Evolutionary conservation across 2,329 filamentous ascomycete genomes (phyloP).

Genomic region (Fusarium marasasianum): DNA sequence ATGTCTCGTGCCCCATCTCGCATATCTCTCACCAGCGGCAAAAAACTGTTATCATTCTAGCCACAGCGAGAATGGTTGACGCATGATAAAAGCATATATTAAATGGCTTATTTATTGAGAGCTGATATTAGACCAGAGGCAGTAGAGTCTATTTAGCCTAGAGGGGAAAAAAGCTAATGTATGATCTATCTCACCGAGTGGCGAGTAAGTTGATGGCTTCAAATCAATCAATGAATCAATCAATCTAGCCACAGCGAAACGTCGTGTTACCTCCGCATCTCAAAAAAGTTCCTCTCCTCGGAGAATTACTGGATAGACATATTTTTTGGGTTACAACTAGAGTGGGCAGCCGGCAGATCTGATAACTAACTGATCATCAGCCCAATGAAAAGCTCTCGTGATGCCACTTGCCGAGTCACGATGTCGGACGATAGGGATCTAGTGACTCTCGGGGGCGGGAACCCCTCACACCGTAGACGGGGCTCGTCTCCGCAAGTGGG

Average conservation of each 20-base stretch:
- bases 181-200: too few species aligned
- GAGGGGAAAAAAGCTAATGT: too few species aligned
- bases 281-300: not conserved
- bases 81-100: too few species aligned
- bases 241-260: not conserved
- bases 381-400: not conserved
- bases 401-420: conserved; percentile 14
- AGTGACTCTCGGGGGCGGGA: not conserved
- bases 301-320: not conserved
- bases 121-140: too few species aligned
- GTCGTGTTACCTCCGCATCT: not conserved
- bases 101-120: too few species aligned
- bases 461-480: too few species aligned
- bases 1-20: not conserved
- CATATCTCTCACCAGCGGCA: not conserved
- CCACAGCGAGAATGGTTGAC: not conserved
- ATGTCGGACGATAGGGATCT: conserved; percentile 15
- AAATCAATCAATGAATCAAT: not conserved
- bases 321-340: conserved; percentile 3
- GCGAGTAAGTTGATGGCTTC: too few species aligned
- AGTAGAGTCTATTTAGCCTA: too few species aligned
- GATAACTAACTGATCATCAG: conserved; percentile 13
- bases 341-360: conserved; percentile 22
- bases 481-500: not conserved
- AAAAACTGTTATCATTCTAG: not conserved